Conservation (phyloP, 805 yeast species). For the Alloascoidea africana region DNA sequence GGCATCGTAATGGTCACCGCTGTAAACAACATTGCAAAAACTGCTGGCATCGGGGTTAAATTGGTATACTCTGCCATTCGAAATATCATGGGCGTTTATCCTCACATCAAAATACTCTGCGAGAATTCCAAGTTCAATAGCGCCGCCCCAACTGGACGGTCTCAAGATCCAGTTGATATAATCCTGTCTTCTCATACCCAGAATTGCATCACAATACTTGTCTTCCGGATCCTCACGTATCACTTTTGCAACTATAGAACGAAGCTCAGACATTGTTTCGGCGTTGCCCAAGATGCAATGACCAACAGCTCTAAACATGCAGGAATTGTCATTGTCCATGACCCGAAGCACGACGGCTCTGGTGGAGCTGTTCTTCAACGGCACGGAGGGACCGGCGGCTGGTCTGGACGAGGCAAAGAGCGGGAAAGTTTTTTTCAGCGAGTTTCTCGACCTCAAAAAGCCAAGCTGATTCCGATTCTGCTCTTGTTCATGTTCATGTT, state of each 20-base stretch:
- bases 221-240: constrained; percentile 26
- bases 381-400: constrained; percentile 9
- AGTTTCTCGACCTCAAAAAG: constrained; percentile 1
- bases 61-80: constrained; percentile 37
- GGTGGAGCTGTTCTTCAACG: constrained; percentile 13
- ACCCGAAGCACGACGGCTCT: constrained; percentile 34
- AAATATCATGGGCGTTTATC: constrained; percentile 50
- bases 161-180: constrained; percentile 48
- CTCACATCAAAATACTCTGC: constrained; percentile 33
- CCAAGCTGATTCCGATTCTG: constrained; percentile 2
- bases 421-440: constrained; percentile 2
- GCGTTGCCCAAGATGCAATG: constrained; percentile 30
- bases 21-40: constrained; percentile 42
- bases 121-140: constrained; percentile 55
- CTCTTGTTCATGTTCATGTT: not conserved
- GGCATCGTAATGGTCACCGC: constrained; percentile 65
- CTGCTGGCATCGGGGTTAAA: constrained; percentile 30
- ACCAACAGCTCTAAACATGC: constrained; percentile 53
- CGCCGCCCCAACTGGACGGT: constrained; percentile 70
- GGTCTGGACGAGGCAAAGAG: too few relatives aligned
- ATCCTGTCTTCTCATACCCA: constrained; percentile 32
- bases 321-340: constrained; percentile 67
- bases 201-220: constrained; percentile 39
- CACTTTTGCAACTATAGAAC: constrained; percentile 33
- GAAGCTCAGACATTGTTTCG: constrained; percentile 29